A percentile compares a stretch with the other conserved stretches of the same genome.
phyloP scores from a whole-genome alignment of 2,329 filamentous ascomycete species.

The Stagonosporopsis chrysanthemi region DNA sequence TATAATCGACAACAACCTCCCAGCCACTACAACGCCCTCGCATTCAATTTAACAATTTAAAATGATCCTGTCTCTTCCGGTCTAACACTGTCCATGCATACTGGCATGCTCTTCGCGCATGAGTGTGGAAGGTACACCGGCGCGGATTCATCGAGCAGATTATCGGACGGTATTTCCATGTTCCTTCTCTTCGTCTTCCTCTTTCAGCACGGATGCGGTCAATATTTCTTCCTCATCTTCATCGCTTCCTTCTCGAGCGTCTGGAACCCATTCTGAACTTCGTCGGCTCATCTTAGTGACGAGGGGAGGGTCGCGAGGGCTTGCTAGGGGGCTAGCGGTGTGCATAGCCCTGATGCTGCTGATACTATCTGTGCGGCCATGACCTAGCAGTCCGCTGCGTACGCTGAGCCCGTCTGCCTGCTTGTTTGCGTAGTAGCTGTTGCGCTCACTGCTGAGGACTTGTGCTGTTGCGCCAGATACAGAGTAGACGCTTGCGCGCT shows the following conservation, averaged over 20 bases:
- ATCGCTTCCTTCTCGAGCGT: slow-evolving; percentile 40
- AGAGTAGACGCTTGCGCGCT: slow-evolving; percentile 84
- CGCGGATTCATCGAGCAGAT: background rate
- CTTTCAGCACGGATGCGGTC: background rate
- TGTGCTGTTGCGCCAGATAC: slow-evolving; percentile 69
- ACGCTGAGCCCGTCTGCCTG: slow-evolving; percentile 75
- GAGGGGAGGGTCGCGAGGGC: slow-evolving; percentile 51
- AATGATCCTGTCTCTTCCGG: background rate
- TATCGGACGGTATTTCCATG: background rate
- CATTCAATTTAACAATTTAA: slow-evolving; percentile 12
- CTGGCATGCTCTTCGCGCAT: background rate
- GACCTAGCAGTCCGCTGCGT: slow-evolving; percentile 77
- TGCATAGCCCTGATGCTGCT: slow-evolving; percentile 68
- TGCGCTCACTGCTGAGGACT: slow-evolving; percentile 75
- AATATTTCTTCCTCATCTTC: slow-evolving; percentile 8
- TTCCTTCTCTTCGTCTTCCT: slow-evolving; percentile 10
- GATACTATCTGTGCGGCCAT: slow-evolving; percentile 82
- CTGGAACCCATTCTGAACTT: slow-evolving; percentile 48
- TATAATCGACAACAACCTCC: slow-evolving; percentile 15
- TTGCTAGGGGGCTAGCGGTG: slow-evolving; percentile 67
- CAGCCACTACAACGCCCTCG: slow-evolving; percentile 11
- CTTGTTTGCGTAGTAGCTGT: slow-evolving; percentile 75
- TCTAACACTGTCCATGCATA: background rate
- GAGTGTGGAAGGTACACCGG: background rate
- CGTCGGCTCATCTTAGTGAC: slow-evolving; percentile 42